Evolutionary conservation across 768 basidiomycete genomes (phyloP).

Genomic region (Ramaria sp.): DNA sequence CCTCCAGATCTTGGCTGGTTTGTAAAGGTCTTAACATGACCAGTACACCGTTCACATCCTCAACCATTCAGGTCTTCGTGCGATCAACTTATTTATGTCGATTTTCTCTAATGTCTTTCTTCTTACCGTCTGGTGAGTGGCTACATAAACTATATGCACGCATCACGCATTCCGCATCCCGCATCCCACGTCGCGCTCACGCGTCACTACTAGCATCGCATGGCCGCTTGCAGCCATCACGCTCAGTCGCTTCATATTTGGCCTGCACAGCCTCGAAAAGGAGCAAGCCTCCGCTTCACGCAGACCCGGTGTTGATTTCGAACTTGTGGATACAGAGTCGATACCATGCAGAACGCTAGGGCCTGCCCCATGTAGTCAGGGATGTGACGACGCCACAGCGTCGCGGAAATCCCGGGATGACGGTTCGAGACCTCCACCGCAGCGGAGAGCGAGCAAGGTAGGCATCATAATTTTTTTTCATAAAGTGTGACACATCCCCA

Average conservation of each 20-base stretch:
- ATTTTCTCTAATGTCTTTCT: not conserved
- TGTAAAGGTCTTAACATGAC: not conserved
- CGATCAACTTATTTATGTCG: not conserved
- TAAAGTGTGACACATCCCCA: too few relatives aligned
- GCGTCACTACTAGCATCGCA: not conserved
- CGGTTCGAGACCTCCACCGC: not conserved
- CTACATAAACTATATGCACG: not conserved
- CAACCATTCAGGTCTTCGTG: conserved; percentile 2
- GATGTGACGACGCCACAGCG: not conserved
- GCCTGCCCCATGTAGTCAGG: not conserved
- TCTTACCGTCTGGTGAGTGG: not conserved
- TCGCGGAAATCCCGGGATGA: not conserved
- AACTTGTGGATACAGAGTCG: too few relatives aligned
- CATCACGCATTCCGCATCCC: not conserved
- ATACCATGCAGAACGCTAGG: not conserved
- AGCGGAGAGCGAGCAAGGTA: not conserved
- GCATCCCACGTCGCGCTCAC: not conserved
- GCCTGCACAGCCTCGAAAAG: not conserved
- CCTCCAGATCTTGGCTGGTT: conserved; percentile 4
- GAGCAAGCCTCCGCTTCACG: not conserved
- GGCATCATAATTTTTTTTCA: too few relatives aligned
- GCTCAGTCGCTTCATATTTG: conserved; percentile 5
- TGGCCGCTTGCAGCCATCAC: conserved; percentile 2
- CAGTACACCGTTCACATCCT: too few relatives aligned
- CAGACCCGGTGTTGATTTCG: too few relatives aligned